phyloP scores from a whole-genome alignment of 345 rosid species.

The Corchorus olitorius region DNA sequence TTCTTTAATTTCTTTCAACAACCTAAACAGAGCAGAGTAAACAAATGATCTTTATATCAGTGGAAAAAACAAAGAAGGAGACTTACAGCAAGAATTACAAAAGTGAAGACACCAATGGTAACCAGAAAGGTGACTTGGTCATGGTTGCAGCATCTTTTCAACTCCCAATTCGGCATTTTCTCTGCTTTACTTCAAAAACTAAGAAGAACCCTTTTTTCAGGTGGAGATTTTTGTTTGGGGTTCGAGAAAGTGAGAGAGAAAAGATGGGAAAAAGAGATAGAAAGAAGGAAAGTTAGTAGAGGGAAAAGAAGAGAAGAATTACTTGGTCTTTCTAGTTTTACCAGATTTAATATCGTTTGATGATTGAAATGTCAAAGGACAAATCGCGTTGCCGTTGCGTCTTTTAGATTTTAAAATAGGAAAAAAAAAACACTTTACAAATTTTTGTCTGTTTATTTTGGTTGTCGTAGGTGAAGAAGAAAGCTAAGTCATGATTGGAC shows the following conservation, averaged over 20 bases:
- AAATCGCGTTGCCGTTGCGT: not conserved
- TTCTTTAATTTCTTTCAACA: not conserved
- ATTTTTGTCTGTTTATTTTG: not conserved
- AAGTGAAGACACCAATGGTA: conserved; percentile 77
- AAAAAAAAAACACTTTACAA: not conserved
- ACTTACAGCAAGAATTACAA: conserved; percentile 80
- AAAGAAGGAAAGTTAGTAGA: not conserved
- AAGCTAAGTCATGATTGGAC: not conserved
- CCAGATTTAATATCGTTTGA: not conserved
- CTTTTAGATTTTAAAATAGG: not conserved
- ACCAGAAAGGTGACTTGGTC: conserved; percentile 65
- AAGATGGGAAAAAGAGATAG: not conserved
- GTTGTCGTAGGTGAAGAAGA: not conserved
- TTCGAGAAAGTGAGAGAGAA: not conserved
- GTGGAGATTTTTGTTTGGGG: not conserved
- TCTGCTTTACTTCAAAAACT: conserved; percentile 5
- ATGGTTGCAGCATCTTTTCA: conserved; percentile 70
- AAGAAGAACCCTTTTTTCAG: not conserved
- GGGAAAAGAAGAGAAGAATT: not conserved
- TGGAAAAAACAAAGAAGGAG: conserved; percentile 2
- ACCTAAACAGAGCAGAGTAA: conserved; percentile 18
- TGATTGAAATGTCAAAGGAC: not conserved
- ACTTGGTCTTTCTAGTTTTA: not conserved
- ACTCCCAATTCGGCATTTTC: conserved; percentile 78
- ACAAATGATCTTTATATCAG: not conserved